These are phyloP conservation scores for Micractinium conductrix DNA, from an alignment of 139 green algal species.

Conservation along the genomic window DNA sequence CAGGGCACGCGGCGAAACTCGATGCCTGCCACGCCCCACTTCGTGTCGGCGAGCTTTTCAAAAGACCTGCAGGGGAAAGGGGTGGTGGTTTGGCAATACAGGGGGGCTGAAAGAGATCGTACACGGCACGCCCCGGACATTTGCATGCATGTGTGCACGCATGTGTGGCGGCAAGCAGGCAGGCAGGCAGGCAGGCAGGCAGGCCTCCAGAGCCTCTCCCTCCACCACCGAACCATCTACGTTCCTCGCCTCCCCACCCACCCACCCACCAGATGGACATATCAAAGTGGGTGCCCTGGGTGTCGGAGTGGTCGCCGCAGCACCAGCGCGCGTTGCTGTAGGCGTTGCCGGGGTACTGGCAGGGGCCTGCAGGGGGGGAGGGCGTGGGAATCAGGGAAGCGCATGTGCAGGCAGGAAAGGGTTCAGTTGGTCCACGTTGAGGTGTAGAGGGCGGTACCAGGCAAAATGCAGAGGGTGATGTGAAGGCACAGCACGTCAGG, in stretches of 20 bases:
- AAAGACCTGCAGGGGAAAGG: constrained; percentile 21
- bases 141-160: background rate
- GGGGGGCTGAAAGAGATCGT: background rate
- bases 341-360: constrained; percentile 44
- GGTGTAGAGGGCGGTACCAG: background rate
- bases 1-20: constrained; percentile 37
- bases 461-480: background rate
- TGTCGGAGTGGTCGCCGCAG: constrained; percentile 40
- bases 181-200: background rate
- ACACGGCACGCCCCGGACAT: background rate
- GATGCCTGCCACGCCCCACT: constrained; percentile 26
- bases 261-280: constrained; percentile 37
- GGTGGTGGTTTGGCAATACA: background rate
- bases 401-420: background rate
- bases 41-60: constrained; percentile 36
- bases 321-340: constrained; percentile 56
- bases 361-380: constrained; percentile 31
- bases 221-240: too few species aligned
- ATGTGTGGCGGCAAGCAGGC: background rate
- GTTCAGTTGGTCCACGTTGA: background rate
- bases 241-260: background rate
- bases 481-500: too few species aligned
- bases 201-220: too few species aligned
- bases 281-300: constrained; percentile 38
- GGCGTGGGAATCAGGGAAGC: background rate